Evolutionary conservation across 129 eudicot genomes (phyloP).

Genomic region (Flaveria ramosissima): DNA sequence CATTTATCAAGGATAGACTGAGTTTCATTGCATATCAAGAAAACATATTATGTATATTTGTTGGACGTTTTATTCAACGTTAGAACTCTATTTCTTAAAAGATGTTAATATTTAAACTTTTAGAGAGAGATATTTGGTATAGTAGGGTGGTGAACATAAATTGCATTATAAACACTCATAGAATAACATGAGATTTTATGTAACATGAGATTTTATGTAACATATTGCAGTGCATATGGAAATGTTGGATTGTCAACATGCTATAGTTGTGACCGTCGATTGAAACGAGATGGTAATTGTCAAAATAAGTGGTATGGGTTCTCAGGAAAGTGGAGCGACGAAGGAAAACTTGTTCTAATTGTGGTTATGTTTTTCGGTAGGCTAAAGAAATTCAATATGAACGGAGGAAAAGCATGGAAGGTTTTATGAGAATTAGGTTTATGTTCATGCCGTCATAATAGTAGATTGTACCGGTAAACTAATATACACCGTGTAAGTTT

Average conservation of each 20-base stretch:
- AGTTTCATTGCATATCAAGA: too few species aligned
- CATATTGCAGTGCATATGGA: conserved; percentile 67
- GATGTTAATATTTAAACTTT: too few species aligned
- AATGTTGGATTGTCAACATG: conserved; percentile 76
- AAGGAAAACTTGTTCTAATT: conserved; percentile 58
- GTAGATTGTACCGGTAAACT: neutral
- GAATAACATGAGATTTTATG: neutral
- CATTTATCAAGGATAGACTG: too few species aligned
- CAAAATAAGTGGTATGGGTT: conserved; percentile 62
- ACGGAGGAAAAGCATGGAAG: conserved; percentile 72
- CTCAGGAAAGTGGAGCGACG: conserved; percentile 66
- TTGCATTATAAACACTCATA: too few species aligned
- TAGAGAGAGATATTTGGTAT: too few species aligned
- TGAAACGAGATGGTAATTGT: conserved; percentile 39
- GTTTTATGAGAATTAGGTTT: conserved; percentile 30
- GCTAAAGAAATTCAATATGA: conserved; percentile 60
- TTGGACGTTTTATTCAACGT: too few species aligned
- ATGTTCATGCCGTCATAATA: neutral
- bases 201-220: neutral
- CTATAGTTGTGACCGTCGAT: conserved; percentile 50
- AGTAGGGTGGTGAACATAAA: too few species aligned
- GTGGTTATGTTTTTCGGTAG: conserved; percentile 75
- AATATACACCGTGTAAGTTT: neutral
- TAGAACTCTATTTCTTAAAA: too few species aligned
- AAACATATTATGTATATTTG: too few species aligned